These are phyloP conservation scores for Cladorrhinum sp. DNA, from an alignment of 2,329 filamentous ascomycete genomes.

Conservation along the genomic window DNA sequence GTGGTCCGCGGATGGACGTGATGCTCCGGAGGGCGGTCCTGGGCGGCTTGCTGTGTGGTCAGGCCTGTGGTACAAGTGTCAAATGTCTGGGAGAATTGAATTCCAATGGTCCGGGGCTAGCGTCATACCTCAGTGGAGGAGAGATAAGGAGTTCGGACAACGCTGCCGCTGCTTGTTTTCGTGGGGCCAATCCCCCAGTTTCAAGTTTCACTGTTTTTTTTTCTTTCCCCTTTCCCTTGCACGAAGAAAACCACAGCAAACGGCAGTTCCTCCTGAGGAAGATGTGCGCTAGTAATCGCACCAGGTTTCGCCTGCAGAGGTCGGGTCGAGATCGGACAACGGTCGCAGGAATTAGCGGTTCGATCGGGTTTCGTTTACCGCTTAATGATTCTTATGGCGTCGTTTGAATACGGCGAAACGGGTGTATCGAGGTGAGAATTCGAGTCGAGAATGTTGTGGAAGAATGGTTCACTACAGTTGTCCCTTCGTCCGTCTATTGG, in stretches of 20 bases:
- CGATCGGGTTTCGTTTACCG: neutral
- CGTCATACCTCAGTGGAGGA: conserved; percentile 29
- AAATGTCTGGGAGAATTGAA: conserved; percentile 24
- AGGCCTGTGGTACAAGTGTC: conserved; percentile 22
- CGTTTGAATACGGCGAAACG: neutral
- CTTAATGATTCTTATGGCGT: neutral
- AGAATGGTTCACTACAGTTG: conserved; percentile 2
- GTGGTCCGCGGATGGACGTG: conserved; percentile 16
- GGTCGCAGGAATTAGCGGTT: neutral
- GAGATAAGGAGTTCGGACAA: conserved; percentile 19
- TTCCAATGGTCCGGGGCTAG: conserved; percentile 25
- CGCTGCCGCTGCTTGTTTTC: neutral
- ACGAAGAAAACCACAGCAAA: neutral
- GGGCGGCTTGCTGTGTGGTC: conserved; percentile 13
- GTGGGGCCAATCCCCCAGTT: neutral
- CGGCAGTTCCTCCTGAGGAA: neutral
- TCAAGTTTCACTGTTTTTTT: neutral
- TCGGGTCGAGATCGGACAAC: neutral
- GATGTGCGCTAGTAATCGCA: neutral
- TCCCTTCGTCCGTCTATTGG: neutral
- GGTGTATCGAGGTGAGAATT: neutral
- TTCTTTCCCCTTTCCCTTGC: neutral
- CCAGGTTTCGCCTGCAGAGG: neutral
- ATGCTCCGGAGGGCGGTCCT: conserved; percentile 5
- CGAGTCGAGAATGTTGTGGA: conserved; percentile 7